phyloP scores from a whole-genome alignment of 148 eudicot genomes.

The Polygonum maritimum region DNA sequence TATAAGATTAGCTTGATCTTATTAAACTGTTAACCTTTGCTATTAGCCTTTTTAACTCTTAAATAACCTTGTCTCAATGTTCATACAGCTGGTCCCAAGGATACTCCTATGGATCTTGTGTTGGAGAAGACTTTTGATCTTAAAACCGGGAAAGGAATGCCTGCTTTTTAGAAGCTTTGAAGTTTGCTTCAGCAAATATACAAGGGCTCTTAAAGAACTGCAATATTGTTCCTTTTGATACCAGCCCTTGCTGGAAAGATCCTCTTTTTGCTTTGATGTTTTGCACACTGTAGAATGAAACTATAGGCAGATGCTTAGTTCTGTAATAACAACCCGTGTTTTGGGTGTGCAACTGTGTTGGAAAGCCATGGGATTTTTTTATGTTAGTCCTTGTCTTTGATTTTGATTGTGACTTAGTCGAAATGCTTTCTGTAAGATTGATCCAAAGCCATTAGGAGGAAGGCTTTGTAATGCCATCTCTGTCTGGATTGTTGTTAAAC shows the following conservation, averaged over 20 bases:
- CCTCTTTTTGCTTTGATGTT: background rate
- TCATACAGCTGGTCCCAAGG: constrained; percentile 83
- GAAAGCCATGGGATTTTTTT: background rate
- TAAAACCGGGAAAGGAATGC: constrained; percentile 90
- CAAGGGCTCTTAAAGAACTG: background rate
- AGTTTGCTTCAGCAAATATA: background rate
- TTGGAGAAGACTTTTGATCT: constrained; percentile 72
- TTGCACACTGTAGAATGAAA: background rate
- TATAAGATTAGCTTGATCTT: background rate
- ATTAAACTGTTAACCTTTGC: background rate
- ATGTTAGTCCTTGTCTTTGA: background rate
- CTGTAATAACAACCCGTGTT: background rate
- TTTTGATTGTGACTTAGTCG: background rate
- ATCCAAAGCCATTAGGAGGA: too few species aligned
- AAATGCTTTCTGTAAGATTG: background rate
- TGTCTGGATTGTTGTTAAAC: background rate
- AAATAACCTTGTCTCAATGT: background rate
- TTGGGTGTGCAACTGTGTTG: background rate
- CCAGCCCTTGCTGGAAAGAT: background rate
- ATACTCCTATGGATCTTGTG: constrained; percentile 71
- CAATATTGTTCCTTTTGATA: background rate
- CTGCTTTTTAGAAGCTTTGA: constrained; percentile 32
- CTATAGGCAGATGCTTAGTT: background rate
- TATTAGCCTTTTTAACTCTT: background rate
- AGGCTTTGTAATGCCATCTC: background rate